Base-by-base conservation (phyloP, 371 early-diverging fungal genomes). In the Mortierella sp. region DNA sequence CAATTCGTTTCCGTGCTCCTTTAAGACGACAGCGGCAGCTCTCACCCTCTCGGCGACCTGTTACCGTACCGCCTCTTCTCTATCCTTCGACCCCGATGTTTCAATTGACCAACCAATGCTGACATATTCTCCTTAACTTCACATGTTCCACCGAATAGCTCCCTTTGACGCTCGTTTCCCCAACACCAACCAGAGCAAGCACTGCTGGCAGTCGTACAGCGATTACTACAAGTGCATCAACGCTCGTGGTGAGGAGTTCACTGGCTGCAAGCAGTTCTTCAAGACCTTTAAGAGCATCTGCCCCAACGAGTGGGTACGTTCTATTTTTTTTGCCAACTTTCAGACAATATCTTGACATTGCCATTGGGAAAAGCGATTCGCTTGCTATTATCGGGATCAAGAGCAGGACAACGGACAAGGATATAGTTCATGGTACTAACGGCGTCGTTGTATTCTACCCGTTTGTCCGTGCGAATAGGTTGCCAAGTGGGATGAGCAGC, bases 101-200 rank as follows among this genome's bases (percentile, higher is more conserved):
- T 65, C 38, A 65, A 38, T 38, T 65, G 65, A 35, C 32, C 16
- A 14, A 32, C 7, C 21, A 51, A 51, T 51, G 51, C 32, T 65
- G 38, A 65, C 65, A 14, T 14, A 65, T 32, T 35, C 65, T 21
- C 21, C 32, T 60, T 60, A 29, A 35, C 63, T 60, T 32, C 60
- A 32, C 12, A 24, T 27, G 18, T 16, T 68, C 54, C 51, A 51
- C 48, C 1, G 1, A 55, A 35, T 73, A 81, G 78, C 81, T 49
- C 78, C 80, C 41, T 89, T 90, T 74, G 90, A 90, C 79, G 89
- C 90, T 73, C 93, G 98, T 83, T 98, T 97, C 95, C 98, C 98
- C 86, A 97, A 98, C 95, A 93, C 93, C 88, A 98, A 98, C 93
- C 97, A 97, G 93, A 96, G 96, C 93, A 97, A 95, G 95, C 94